Evolutionary conservation across 202 grass and related monocot species (phyloP).

Genomic region (Carex sylvatica): DNA sequence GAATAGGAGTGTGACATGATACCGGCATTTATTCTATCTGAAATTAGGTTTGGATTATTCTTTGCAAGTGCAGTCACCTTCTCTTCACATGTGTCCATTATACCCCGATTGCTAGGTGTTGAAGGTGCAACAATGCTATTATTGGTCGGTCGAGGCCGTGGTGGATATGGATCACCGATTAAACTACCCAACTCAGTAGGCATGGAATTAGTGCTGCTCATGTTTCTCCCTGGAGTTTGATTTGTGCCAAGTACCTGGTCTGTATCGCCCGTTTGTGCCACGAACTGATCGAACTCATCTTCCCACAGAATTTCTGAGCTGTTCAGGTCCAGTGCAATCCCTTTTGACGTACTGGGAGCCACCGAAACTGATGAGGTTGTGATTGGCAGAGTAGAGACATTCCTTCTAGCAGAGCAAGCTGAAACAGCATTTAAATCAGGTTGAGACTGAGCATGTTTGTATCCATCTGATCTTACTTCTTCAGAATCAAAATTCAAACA

Average conservation of each 20-base stretch:
- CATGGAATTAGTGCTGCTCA: slow-evolving; percentile 27
- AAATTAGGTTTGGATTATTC: slow-evolving; percentile 29
- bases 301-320: slow-evolving; percentile 32
- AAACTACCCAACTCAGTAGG: slow-evolving; percentile 24
- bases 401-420: not conserved
- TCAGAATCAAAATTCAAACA: slow-evolving; percentile 51
- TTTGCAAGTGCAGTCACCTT: slow-evolving; percentile 27
- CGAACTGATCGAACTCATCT: slow-evolving; percentile 27
- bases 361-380: not conserved
- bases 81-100: slow-evolving; percentile 8
- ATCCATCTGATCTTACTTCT: slow-evolving; percentile 32
- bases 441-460: not conserved
- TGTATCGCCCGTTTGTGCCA: not conserved
- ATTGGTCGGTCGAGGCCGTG: not conserved
- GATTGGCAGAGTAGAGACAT: not conserved
- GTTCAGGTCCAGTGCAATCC: slow-evolving; percentile 42
- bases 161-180: slow-evolving; percentile 29
- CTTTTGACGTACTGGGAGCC: slow-evolving; percentile 23
- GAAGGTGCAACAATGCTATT: not conserved
- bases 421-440: not conserved
- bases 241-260: not conserved
- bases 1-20: not conserved
- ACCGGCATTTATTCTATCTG: not conserved
- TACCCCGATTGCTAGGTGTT: slow-evolving; percentile 28
- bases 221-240: not conserved